Conservation (phyloP, 352 stramenopile genomes). For the Globisporangium perplexum region DNA sequence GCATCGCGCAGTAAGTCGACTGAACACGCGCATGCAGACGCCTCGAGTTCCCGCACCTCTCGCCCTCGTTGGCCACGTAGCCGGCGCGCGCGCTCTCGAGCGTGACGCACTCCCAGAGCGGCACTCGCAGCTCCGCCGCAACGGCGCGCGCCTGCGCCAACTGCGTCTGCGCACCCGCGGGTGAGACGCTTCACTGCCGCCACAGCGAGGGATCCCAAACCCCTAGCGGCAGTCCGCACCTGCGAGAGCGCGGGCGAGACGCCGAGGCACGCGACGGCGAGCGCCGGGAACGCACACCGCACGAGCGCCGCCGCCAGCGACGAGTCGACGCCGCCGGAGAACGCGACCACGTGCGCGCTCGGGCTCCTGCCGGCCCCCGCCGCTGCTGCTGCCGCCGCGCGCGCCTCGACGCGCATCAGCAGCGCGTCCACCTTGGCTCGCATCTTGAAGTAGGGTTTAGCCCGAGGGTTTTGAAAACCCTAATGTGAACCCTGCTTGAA, state of each 20-base stretch:
- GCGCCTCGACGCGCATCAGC: slow-evolving; percentile 27
- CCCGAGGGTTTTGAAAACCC: too few species aligned
- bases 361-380: background rate
- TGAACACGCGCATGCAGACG: background rate
- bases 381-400: slow-evolving; percentile 11
- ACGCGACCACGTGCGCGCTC: slow-evolving; percentile 78
- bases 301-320: slow-evolving; percentile 91
- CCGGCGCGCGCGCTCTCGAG: slow-evolving; percentile 71
- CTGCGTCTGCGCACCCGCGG: slow-evolving; percentile 39
- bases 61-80: slow-evolving; percentile 93
- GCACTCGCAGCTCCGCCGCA: slow-evolving; percentile 85
- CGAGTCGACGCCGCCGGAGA: slow-evolving; percentile 95
- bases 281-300: slow-evolving; percentile 67
- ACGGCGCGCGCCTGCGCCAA: slow-evolving; percentile 83
- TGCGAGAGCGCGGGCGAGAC: slow-evolving; percentile 88
- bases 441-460: too few species aligned
- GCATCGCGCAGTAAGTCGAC: background rate
- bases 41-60: slow-evolving; percentile 31
- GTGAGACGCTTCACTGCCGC: too few species aligned
- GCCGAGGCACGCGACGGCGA: slow-evolving; percentile 88
- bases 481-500: too few species aligned
- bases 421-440: slow-evolving; percentile 28
- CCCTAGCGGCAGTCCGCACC: too few species aligned
- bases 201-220: too few species aligned
- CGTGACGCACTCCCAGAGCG: slow-evolving; percentile 85